Base-by-base conservation (phyloP, 1,284 basidiomycete genomes). In the Microstroma glucosiphilum region DNA sequence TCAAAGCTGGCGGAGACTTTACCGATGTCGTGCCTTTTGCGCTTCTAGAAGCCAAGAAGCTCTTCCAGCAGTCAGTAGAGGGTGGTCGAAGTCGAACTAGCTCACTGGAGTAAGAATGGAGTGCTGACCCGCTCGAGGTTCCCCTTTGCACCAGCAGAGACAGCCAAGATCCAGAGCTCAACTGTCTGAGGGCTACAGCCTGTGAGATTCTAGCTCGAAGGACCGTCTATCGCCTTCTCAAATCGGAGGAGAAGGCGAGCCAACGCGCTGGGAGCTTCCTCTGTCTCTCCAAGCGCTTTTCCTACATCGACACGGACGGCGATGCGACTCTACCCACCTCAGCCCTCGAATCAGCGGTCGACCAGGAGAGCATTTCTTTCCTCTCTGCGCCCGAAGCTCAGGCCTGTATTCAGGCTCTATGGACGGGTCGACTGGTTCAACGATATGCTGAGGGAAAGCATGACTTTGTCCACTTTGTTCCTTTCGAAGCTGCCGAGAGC, bases 271-370 rank as follows among this genome's bases (percentile, higher is more conserved):
- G 62, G 55, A 57, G 54, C 64, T 54, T 66, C 56, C 56, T 73
- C 41, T 70, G 66, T 42, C 54, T 75, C 13, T 69, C 68, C 17
- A 73, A 72, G 58, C 68, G 69, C 51, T 75, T 73, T 53, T 57
- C 62, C 40, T 61, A 63, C 26, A 61, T 69, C 55, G 62, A 72
- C 56, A 64, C 63, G 43, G 67, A 72, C 49, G 73, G 73, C 25
- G 70, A 73, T 49, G 55, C 65, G 4, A 53, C 57, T 21, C 41
- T 68, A 4, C 67, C 72, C 9, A 71, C 69, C 25, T 70, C 68
- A 26, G 68, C 72, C 3, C 61, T 75, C 19, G 73, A 75, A 57
- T 58, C 59, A 15, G 73, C 73, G 37, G 71, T 74, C 53, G 73
- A 75, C 49, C 71, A 73, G 55, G 25, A 41, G 9, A 48, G 61